A percentile compares a stretch with the other conserved stretches of the same genome.
These are phyloP conservation scores for Globisporangium carolinianum DNA, from an alignment of 352 stramenopile species.

Conservation along the genomic window DNA sequence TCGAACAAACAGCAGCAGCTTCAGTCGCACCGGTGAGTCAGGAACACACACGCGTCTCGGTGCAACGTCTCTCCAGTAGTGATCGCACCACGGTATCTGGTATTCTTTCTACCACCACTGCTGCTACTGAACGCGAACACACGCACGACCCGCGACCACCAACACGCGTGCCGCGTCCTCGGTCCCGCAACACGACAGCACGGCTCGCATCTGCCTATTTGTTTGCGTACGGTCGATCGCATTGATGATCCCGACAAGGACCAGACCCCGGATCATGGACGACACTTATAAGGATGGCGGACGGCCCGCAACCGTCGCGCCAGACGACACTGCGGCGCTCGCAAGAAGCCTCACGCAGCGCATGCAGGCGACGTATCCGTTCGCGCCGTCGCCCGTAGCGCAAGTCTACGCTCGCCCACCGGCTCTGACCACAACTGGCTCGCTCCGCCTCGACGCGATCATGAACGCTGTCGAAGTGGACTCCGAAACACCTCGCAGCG, in stretches of 20 bases:
- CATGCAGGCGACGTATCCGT: slow-evolving; percentile 15
- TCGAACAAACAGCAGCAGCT: neutral
- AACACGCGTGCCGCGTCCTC: neutral
- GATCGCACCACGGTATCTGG: too few species aligned
- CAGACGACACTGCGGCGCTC: neutral
- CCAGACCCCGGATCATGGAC: slow-evolving; percentile 3
- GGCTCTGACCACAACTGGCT: neutral
- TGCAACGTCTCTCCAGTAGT: too few species aligned
- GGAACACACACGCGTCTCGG: too few species aligned
- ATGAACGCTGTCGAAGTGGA: slow-evolving; percentile 4
- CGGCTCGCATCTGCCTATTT: neutral
- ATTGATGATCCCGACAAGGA: slow-evolving; percentile 8
- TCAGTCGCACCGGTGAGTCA: neutral
- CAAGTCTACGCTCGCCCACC: neutral
- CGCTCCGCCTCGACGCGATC: slow-evolving; percentile 10
- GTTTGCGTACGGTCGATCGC: neutral
- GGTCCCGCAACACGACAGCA: neutral
- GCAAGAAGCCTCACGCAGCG: slow-evolving; percentile 8
- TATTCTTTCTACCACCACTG: too few species aligned
- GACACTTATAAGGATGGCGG: slow-evolving; percentile 3
- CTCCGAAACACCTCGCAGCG: neutral
- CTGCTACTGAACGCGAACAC: too few species aligned
- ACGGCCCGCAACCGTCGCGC: neutral
- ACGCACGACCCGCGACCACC: neutral
- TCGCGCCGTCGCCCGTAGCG: slow-evolving; percentile 4